A percentile compares a stretch with the other conserved stretches of the same genome.
Conservation (phyloP, 192 early-diverging fungal species). For the Phycomyces nitens region DNA sequence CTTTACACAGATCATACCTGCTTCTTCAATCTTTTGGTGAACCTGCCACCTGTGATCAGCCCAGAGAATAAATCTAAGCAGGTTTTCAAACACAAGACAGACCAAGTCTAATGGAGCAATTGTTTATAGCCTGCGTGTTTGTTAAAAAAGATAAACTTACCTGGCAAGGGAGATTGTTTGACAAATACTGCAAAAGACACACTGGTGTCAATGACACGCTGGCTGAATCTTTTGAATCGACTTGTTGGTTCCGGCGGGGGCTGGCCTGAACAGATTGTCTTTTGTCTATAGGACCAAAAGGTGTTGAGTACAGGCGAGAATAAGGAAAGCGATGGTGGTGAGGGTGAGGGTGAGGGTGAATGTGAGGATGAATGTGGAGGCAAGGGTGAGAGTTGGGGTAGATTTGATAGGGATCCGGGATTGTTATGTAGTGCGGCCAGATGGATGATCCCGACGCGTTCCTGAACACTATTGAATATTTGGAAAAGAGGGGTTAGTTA, state of each 20-base stretch:
- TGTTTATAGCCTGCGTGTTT: no score
- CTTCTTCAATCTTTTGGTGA: slow-evolving; percentile 44
- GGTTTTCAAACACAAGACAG: slow-evolving; percentile 25
- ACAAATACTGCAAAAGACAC: slow-evolving; percentile 43
- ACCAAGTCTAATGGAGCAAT: slow-evolving; percentile 23
- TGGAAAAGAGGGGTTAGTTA: no score
- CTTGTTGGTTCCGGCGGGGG: background rate
- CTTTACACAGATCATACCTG: slow-evolving; percentile 44
- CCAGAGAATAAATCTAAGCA: slow-evolving; percentile 31
- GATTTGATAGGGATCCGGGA: no score
- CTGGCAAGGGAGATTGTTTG: slow-evolving; percentile 54
- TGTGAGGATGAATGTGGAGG: no score
- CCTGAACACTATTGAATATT: slow-evolving; percentile 13
- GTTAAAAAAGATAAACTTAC: slow-evolving; percentile 6
- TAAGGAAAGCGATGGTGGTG: no score
- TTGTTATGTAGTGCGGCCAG: slow-evolving; percentile 1
- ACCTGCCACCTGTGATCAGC: slow-evolving; percentile 45
- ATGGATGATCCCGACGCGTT: slow-evolving; percentile 19
- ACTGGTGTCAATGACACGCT: slow-evolving; percentile 39
- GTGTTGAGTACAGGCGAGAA: no score
- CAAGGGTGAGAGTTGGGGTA: no score
- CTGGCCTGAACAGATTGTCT: background rate
- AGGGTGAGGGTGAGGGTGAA: no score
- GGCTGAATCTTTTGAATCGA: slow-evolving; percentile 19
- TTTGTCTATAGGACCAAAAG: no score